Evolutionary conservation across 371 early-diverging fungal species (phyloP).

Genomic region (Circinella minor): DNA sequence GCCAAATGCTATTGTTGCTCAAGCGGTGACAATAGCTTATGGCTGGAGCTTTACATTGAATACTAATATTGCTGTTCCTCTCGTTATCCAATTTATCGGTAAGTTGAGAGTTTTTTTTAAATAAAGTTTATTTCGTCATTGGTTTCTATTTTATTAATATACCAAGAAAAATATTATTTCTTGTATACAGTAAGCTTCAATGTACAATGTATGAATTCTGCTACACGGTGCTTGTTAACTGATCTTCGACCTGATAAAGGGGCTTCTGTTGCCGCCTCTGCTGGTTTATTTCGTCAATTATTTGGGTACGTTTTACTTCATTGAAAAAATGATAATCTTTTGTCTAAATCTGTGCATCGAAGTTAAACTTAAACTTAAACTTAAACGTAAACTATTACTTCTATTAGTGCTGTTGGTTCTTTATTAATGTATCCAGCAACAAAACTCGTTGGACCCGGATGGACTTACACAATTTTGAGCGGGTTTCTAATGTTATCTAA

Average conservation of each 20-base stretch:
- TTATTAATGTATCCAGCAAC: slow-evolving; percentile 39
- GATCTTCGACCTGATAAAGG: slow-evolving; percentile 45
- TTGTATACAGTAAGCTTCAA: slow-evolving; percentile 4
- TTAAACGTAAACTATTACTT: not conserved
- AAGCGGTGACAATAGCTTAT: slow-evolving; percentile 18
- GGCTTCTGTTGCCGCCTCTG: slow-evolving; percentile 44
- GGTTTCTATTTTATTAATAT: no score
- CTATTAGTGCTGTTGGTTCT: slow-evolving; percentile 31
- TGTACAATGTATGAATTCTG: not conserved
- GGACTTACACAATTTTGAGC: slow-evolving; percentile 40
- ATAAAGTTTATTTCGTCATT: no score
- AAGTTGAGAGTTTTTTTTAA: not conserved
- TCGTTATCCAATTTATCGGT: slow-evolving; percentile 24
- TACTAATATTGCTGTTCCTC: slow-evolving; percentile 18
- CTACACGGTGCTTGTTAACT: slow-evolving; percentile 32
- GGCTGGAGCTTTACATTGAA: slow-evolving; percentile 21
- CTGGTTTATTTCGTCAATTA: slow-evolving; percentile 39
- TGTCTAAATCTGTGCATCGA: no score
- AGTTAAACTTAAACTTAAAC: not conserved
- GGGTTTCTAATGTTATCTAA: slow-evolving; percentile 22
- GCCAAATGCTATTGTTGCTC: slow-evolving; percentile 13
- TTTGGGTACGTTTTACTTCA: slow-evolving; percentile 25
- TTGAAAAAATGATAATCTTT: not conserved
- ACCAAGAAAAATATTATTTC: no score
- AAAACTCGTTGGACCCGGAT: slow-evolving; percentile 35